These are phyloP conservation scores for Spergularia azorica DNA, from an alignment of 179 eudicot species.

Conservation along the genomic window DNA sequence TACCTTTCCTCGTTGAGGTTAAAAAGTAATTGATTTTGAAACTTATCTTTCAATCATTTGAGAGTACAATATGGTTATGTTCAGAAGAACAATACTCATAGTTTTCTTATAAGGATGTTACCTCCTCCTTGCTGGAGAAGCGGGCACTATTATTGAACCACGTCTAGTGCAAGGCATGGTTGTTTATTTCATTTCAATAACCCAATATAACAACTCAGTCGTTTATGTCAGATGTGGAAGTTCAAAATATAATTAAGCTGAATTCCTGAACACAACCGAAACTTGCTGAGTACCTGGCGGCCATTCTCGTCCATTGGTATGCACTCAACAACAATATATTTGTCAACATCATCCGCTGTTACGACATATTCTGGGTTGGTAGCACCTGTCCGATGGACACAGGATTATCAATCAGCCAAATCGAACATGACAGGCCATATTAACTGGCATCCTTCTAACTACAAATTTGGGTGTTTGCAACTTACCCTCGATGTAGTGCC, in stretches of 20 bases:
- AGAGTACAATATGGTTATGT: not conserved
- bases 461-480: conserved; percentile 5
- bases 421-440: conserved; percentile 12
- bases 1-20: not conserved
- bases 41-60: not conserved
- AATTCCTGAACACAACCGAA: conserved; percentile 18
- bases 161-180: not conserved
- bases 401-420: conserved; percentile 23
- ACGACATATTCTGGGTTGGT: conserved; percentile 91
- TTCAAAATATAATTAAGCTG: not conserved
- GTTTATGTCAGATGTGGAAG: conserved; percentile 9
- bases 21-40: no score
- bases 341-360: conserved; percentile 95
- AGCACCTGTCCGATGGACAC: conserved; percentile 61
- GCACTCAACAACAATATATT: conserved; percentile 90
- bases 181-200: not conserved
- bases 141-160: conserved; percentile 2
- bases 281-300: conserved; percentile 59
- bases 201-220: conserved; percentile 1
- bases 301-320: conserved; percentile 96
- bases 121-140: not conserved
- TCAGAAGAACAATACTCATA: not conserved
- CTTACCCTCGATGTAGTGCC: conserved; percentile 90
- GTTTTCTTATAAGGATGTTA: not conserved
- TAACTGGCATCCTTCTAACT: not conserved